Base-by-base conservation (phyloP, 2,329 filamentous ascomycete species). In the Phoma sp. region DNA sequence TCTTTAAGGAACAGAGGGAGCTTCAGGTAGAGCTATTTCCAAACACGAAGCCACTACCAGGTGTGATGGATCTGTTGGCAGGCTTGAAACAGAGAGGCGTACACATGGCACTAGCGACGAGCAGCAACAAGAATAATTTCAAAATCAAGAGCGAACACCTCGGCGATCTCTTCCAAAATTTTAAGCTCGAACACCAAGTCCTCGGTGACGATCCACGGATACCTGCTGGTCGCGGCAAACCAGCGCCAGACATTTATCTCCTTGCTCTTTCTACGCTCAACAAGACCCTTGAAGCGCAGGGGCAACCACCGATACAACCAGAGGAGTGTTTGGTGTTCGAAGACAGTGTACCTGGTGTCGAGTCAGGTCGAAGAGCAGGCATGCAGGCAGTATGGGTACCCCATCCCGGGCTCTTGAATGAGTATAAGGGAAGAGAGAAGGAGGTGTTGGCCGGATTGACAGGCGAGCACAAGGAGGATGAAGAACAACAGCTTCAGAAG, bases 271-370 rank as follows among this genome's bases (percentile, higher is more conserved):
- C 90, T 75, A 90, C 88, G 3, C 88, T 99, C 73, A 99, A 99
- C 76, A 84, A 85, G 38, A 85, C 86, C 15, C 80, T 96, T 6
- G 78, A 78, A 10, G 85, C 84, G 0, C 77, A 82, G 3, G 86
- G 85, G 0, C 78, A 82, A 61, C 78, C 84, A 55, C 81, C 82
- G 48, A 88, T 99, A 60, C 81, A 73, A 49, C 92, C 92, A 0
- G 89, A 90, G 63, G 94, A 98, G 76, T 98, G 95, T 72, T 81
- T 99, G 15, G 95, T 98, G 0, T 98, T 99, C 68, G 95, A 99
- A 77, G 95, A 99, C 75, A 91, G 89, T 40, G 93, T 98, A 1
- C 91, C 92, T 0, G 95, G 95, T 4, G 92, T 97, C 2, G 95
- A 99, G 77, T 87, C 92, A 2, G 95, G 92, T 4, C 82, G 95